These are phyloP conservation scores for Sabuloglossum arenarium DNA, from an alignment of 495 filamentous ascomycete genomes.

Conservation along the genomic window DNA sequence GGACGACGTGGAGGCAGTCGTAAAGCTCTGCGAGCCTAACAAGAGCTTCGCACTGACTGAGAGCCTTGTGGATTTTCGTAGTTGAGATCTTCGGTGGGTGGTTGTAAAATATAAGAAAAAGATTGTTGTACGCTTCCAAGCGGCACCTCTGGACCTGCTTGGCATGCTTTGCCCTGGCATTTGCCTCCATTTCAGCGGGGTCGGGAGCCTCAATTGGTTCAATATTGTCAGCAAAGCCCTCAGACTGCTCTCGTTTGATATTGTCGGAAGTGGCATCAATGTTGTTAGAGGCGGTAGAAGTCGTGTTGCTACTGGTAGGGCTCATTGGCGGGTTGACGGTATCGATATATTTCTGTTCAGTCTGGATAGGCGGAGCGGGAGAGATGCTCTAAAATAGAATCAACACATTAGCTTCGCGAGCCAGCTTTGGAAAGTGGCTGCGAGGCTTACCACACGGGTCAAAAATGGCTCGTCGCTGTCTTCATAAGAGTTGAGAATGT, in stretches of 20 bases:
- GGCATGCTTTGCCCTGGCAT: neutral
- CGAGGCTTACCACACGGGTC: neutral
- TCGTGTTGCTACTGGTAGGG: neutral
- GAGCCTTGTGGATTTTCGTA: conserved; percentile 3
- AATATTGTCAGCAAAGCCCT: neutral
- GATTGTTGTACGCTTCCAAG: conserved; percentile 4
- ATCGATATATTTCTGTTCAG: neutral
- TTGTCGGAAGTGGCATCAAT: neutral
- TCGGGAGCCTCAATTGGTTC: neutral
- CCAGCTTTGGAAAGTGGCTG: neutral
- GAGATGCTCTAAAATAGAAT: neutral
- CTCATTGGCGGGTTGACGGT: neutral
- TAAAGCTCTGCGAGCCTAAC: conserved; percentile 7
- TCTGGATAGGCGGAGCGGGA: neutral
- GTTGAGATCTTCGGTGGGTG: conserved; percentile 3
- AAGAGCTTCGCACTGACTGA: conserved; percentile 8
- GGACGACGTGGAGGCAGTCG: conserved; percentile 7
- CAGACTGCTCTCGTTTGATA: neutral
- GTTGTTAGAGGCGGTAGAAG: neutral
- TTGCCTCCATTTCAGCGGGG: neutral
- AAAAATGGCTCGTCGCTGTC: neutral
- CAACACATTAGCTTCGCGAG: neutral
- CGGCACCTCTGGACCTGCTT: neutral
- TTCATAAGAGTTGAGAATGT: neutral
- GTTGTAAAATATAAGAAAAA: conserved; percentile 9